Percentiles rank a stretch among this genome's conserved stretches.
phyloP scores from a whole-genome alignment of 2,329 filamentous ascomycete genomes.

The Fusarium ramigenum region DNA sequence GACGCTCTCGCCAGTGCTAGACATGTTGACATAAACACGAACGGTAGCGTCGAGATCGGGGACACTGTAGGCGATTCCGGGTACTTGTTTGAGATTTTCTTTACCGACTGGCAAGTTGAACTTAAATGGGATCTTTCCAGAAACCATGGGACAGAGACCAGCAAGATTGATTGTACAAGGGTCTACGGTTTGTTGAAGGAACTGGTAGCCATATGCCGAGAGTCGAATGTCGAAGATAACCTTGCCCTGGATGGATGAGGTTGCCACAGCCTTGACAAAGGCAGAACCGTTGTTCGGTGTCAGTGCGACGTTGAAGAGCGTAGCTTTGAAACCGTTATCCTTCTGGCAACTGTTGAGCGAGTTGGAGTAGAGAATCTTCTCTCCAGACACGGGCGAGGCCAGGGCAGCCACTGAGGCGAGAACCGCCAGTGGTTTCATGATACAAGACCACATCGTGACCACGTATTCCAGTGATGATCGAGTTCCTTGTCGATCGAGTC shows the following conservation, averaged over 20 bases:
- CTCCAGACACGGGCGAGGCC: slow-evolving; percentile 62
- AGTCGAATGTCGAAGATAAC: slow-evolving; percentile 81
- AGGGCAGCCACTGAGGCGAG: slow-evolving; percentile 57
- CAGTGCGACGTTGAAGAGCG: slow-evolving; percentile 86
- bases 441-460: slow-evolving; percentile 58
- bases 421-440: slow-evolving; percentile 56
- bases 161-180: slow-evolving; percentile 76
- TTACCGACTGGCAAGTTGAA: slow-evolving; percentile 72
- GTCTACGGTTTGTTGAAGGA: slow-evolving; percentile 73
- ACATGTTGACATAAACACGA: slow-evolving; percentile 81
- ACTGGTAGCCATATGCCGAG: slow-evolving; percentile 83
- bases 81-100: slow-evolving; percentile 71
- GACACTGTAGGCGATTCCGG: slow-evolving; percentile 86
- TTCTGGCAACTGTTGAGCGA: slow-evolving; percentile 87
- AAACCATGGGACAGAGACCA: slow-evolving; percentile 90
- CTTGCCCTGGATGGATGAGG: slow-evolving; percentile 83
- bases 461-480: slow-evolving; percentile 5
- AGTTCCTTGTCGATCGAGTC: background rate
- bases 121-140: slow-evolving; percentile 79
- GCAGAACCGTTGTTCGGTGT: slow-evolving; percentile 79
- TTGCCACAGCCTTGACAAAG: slow-evolving; percentile 78
- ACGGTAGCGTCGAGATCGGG: slow-evolving; percentile 91
- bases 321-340: slow-evolving; percentile 86
- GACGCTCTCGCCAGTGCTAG: slow-evolving; percentile 67
- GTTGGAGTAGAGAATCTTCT: slow-evolving; percentile 78